Evolutionary conservation across 441 rosid genomes (phyloP), one percentile per base, ranked within the genome.

Genomic region (Erodium moschatum): DNA sequence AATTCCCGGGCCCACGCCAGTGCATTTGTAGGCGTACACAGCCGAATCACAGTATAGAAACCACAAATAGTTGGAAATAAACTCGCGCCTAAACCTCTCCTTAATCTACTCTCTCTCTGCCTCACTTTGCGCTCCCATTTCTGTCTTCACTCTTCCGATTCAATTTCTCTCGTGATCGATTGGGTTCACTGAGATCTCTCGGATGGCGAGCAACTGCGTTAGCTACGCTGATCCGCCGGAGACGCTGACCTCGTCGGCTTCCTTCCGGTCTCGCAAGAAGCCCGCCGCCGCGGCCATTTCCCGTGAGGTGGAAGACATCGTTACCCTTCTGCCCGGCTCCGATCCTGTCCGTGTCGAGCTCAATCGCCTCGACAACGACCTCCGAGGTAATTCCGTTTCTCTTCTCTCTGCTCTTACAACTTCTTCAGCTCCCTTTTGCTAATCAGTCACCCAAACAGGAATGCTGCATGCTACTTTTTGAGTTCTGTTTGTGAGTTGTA

Each of bases 311-410:
- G 82, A 84, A 27, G 87, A 84, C 65, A 27, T 78, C 75, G 65
- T 80, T 54, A 75, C 84, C 29, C 74, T 82, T 21, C 71, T 82
- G 62, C 87, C 82, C 73, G 87, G 87, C 67, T 84, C 87, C 71
- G 87, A 84, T 78, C 87, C 87, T 29, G 78, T 84, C 44, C 79
- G 82, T 62, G 78, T 84, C 44, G 87, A 84, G 77, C 87, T 84
- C 71, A 70, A 77, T 69, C 87, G 87, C 18, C 85, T 84, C 69
- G 85, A 78, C 40, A 84, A 84, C 66, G 85, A 77, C 65, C 70
- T 80, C 66, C 75, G 87, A 79, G 87, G 87, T 72, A 16, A 12
- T 27, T 69, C 44, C n/a, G 4, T 20, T 66, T 44, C 11, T 65
- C 13, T 15, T 3, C 16, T 18, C 52, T 31, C 35, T 1, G 6